These are phyloP conservation scores for Pleurotus ostreatus DNA, from an alignment of 768 basidiomycete genomes.

Conservation along the genomic window DNA sequence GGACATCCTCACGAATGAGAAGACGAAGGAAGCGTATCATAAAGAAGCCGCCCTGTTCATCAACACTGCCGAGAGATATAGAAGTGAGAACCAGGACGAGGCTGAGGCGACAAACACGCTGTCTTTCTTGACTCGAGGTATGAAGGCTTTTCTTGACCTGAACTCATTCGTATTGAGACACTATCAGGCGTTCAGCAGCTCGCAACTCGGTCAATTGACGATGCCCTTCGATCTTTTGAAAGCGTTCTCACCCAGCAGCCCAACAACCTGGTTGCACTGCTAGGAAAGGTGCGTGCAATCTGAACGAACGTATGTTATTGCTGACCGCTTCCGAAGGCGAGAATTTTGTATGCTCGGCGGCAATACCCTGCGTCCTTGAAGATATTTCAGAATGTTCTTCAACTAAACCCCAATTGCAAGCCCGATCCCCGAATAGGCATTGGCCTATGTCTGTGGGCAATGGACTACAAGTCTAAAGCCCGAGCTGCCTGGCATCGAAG, in stretches of 20 bases:
- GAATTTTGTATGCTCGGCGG: slow-evolving; percentile 78
- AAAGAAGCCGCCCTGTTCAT: slow-evolving; percentile 65
- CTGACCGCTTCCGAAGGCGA: slow-evolving; percentile 48
- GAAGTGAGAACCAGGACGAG: slow-evolving; percentile 56
- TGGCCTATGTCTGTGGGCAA: slow-evolving; percentile 88
- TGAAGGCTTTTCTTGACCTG: slow-evolving; percentile 12
- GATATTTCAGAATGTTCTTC: slow-evolving; percentile 80
- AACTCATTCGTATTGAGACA: neutral
- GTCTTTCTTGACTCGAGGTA: slow-evolving; percentile 66
- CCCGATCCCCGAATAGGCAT: slow-evolving; percentile 97
- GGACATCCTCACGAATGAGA: slow-evolving; percentile 55
- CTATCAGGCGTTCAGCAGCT: slow-evolving; percentile 74
- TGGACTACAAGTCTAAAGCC: slow-evolving; percentile 80
- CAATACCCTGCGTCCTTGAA: slow-evolving; percentile 78
- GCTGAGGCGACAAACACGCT: slow-evolving; percentile 45
- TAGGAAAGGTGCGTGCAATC: slow-evolving; percentile 67
- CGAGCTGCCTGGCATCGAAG: slow-evolving; percentile 89
- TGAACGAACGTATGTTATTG: neutral
- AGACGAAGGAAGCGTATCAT: slow-evolving; percentile 65
- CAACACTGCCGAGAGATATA: slow-evolving; percentile 53
- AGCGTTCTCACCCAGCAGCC: slow-evolving; percentile 73
- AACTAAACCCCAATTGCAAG: slow-evolving; percentile 68
- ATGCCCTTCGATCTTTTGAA: slow-evolving; percentile 80
- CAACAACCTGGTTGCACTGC: slow-evolving; percentile 81
- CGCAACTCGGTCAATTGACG: slow-evolving; percentile 75